Evolutionary conservation across 306 rosid genomes (phyloP).

Genomic region (Casuarina cunninghamiana): DNA sequence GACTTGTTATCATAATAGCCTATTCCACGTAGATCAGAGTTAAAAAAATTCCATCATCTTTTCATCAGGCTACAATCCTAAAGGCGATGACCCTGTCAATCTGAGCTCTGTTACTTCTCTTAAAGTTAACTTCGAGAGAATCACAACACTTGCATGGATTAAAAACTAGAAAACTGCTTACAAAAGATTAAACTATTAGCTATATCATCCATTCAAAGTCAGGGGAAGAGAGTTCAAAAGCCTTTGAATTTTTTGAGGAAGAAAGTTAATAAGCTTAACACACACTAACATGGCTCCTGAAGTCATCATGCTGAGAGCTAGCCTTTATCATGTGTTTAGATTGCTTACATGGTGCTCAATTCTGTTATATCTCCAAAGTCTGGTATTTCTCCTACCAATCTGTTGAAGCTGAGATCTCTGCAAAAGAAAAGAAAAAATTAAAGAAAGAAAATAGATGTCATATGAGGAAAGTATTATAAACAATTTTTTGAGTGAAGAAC

Average conservation of each 20-base stretch:
- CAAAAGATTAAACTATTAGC: neutral
- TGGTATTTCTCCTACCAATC: slow-evolving; percentile 25
- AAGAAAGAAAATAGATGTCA: neutral
- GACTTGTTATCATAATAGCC: neutral
- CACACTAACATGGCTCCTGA: neutral
- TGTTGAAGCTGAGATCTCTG: slow-evolving; percentile 40
- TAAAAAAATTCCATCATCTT: neutral
- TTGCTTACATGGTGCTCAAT: slow-evolving; percentile 30
- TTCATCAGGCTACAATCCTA: neutral
- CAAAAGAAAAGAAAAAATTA: neutral
- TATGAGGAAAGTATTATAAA: neutral
- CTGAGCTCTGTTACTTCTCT: neutral
- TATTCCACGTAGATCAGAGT: neutral
- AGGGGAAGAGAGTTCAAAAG: no score
- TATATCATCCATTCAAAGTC: neutral
- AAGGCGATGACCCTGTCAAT: neutral
- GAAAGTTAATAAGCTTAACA: neutral
- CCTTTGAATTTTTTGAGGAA: neutral
- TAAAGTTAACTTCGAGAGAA: neutral
- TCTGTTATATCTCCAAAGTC: neutral
- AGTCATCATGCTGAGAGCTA: neutral
- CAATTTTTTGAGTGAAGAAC: neutral
- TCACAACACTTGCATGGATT: neutral
- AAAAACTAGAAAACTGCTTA: neutral
- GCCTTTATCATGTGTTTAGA: neutral